A percentile compares a stretch with the other conserved stretches of the same genome.
These are phyloP conservation scores for Hsuehochloa calcarea DNA, from an alignment of 176 grass and related monocot genomes.

Conservation along the genomic window DNA sequence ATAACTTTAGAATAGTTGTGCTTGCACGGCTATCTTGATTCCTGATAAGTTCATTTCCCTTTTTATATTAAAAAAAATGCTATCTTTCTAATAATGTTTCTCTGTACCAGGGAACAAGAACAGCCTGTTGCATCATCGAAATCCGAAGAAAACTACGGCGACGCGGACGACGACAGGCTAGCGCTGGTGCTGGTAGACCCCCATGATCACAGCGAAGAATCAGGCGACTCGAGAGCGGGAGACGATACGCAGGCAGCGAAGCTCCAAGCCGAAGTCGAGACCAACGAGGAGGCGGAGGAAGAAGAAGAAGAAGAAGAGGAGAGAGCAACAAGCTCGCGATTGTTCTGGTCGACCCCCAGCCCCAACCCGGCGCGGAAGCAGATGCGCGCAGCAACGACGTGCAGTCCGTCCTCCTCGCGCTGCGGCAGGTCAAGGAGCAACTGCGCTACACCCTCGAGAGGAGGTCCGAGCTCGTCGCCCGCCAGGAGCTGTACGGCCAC, in stretches of 20 bases:
- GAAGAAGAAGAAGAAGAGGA: not conserved
- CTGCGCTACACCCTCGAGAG: constrained; percentile 61
- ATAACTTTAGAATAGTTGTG: not conserved
- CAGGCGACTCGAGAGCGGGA: not conserved
- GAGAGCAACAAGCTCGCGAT: constrained; percentile 43
- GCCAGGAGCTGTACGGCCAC: constrained; percentile 57
- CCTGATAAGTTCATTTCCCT: not conserved
- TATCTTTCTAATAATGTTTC: not conserved
- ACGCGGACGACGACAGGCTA: constrained; percentile 39
- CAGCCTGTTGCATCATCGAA: not conserved
- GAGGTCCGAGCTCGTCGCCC: constrained; percentile 50
- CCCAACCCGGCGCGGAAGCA: not conserved
- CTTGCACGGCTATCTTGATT: not conserved
- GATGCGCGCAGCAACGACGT: constrained; percentile 37
- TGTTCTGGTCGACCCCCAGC: constrained; percentile 40
- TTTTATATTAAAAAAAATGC: too few species aligned
- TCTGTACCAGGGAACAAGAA: constrained; percentile 1
- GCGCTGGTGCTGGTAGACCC: constrained; percentile 29
- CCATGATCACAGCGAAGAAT: not conserved
- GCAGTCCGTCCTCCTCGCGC: constrained; percentile 74
- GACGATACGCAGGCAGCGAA: not conserved
- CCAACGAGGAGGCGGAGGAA: not conserved
- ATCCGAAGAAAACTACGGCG: constrained; percentile 3
- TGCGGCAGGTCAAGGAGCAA: constrained; percentile 84
- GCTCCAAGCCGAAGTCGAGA: not conserved